Evolutionary conservation across 2,329 filamentous ascomycete genomes (phyloP).

Genomic region (Rugonectria rugulosa): DNA sequence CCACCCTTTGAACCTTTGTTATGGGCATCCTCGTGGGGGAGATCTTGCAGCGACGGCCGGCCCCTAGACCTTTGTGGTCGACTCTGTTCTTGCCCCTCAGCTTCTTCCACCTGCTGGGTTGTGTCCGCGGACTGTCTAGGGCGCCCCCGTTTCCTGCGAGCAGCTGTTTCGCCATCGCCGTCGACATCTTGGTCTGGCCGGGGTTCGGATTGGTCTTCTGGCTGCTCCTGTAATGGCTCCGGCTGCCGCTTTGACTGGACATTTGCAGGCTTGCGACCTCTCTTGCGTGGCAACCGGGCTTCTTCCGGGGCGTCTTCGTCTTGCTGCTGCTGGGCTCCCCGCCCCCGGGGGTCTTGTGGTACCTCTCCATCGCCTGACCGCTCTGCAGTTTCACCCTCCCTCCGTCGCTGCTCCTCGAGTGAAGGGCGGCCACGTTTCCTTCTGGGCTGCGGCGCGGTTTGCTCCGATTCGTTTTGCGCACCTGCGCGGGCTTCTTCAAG

Average conservation of each 20-base stretch:
- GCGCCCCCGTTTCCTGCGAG: slow-evolving; percentile 26
- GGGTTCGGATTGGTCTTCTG: slow-evolving; percentile 7
- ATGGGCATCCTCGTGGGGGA: slow-evolving; percentile 17
- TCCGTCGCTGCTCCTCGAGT: slow-evolving; percentile 26
- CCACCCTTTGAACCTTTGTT: slow-evolving; percentile 27
- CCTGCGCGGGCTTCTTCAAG: slow-evolving; percentile 25
- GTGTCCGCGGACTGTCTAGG: neutral
- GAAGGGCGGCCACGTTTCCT: slow-evolving; percentile 48
- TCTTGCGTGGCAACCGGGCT: slow-evolving; percentile 21
- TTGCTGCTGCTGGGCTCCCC: slow-evolving; percentile 11
- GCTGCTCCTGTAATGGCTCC: slow-evolving; percentile 11
- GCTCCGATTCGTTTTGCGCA: slow-evolving; percentile 21
- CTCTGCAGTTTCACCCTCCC: slow-evolving; percentile 18
- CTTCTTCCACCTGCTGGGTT: slow-evolving; percentile 11
- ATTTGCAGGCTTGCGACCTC: slow-evolving; percentile 19
- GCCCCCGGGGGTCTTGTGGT: slow-evolving; percentile 15
- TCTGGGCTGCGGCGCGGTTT: slow-evolving; percentile 39
- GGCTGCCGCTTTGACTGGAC: slow-evolving; percentile 9
- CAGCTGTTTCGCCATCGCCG: slow-evolving; percentile 8
- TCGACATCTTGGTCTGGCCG: slow-evolving; percentile 21
- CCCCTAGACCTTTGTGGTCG: slow-evolving; percentile 21
- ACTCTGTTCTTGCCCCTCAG: slow-evolving; percentile 18
- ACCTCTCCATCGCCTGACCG: slow-evolving; percentile 26
- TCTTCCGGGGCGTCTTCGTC: slow-evolving; percentile 23
- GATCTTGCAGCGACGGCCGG: slow-evolving; percentile 29